These are phyloP conservation scores for Colletotrichum chlorophyti DNA, from an alignment of 2,329 filamentous ascomycete species.

Conservation along the genomic window DNA sequence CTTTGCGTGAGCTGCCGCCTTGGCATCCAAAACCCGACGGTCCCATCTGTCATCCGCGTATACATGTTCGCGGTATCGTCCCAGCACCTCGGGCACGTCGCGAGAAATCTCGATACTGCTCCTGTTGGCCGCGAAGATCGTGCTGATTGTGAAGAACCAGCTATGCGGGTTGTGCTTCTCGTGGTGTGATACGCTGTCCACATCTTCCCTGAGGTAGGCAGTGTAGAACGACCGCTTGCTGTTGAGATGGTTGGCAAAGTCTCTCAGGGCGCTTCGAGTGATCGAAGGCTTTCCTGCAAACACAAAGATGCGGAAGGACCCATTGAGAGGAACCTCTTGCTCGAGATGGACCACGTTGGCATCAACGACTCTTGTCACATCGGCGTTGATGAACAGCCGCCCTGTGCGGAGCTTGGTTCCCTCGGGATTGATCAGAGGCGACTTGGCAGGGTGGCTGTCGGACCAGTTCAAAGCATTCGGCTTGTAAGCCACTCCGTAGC, in stretches of 20 bases:
- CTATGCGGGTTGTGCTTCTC: conserved; percentile 87
- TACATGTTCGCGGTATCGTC: conserved; percentile 80
- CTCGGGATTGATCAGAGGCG: conserved; percentile 70
- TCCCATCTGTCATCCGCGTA: conserved; percentile 88
- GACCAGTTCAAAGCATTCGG: conserved; percentile 88
- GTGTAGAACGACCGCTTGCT: conserved; percentile 76
- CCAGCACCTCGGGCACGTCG: conserved; percentile 74
- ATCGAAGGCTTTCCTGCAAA: conserved; percentile 75
- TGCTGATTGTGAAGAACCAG: conserved; percentile 79
- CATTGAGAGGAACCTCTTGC: conserved; percentile 88
- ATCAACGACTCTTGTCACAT: conserved; percentile 86
- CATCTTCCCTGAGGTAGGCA: conserved; percentile 67
- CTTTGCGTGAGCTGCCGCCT: conserved; percentile 83
- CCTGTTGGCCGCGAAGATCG: conserved; percentile 74
- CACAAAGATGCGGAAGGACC: conserved; percentile 84
- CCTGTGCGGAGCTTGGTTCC: conserved; percentile 74
- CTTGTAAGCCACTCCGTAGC: conserved; percentile 87
- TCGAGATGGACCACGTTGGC: conserved; percentile 91
- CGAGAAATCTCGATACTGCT: conserved; percentile 74
- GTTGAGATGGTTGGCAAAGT: conserved; percentile 71
- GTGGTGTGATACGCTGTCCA: conserved; percentile 71
- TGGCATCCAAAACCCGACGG: conserved; percentile 70
- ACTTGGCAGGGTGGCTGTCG: conserved; percentile 72
- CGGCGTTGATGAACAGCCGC: conserved; percentile 76
- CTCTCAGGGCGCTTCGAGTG: conserved; percentile 68